A percentile compares a stretch with the other conserved stretches of the same genome.
Evolutionary conservation across 2,329 filamentous ascomycete genomes (phyloP).

Genomic region (Myriosclerotinia duriaeana): DNA sequence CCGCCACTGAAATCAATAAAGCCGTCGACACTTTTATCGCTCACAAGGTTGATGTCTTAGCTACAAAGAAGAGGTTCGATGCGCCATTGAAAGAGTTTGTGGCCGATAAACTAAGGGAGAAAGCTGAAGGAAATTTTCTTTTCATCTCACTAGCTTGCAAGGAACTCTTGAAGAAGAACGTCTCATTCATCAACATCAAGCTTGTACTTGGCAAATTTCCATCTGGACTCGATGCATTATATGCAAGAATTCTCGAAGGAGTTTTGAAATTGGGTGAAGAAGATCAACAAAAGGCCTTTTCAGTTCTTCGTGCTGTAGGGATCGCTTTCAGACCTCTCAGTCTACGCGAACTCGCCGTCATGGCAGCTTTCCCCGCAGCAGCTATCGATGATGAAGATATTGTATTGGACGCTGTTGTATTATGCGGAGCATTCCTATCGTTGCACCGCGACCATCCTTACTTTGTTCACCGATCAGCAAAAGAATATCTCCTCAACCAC

Average conservation of each 20-base stretch:
- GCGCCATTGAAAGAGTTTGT: conserved; percentile 20
- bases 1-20: conserved; percentile 5
- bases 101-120: conserved; percentile 17
- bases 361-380: conserved; percentile 19
- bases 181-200: conserved; percentile 21
- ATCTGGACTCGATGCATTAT: conserved; percentile 17
- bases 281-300: conserved; percentile 22
- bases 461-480: conserved; percentile 23
- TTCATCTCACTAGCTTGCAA: conserved; percentile 24
- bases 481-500: conserved; percentile 21
- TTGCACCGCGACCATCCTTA: conserved; percentile 21
- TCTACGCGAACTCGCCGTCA: conserved; percentile 21
- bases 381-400: conserved; percentile 20
- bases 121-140: conserved; percentile 19
- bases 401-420: conserved; percentile 15
- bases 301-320: conserved; percentile 22
- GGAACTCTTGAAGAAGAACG: conserved; percentile 20
- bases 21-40: conserved; percentile 17
- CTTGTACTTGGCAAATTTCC: conserved; percentile 22
- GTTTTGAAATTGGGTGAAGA: conserved; percentile 17
- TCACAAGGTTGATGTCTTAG: conserved; percentile 14
- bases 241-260: conserved; percentile 21
- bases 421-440: conserved; percentile 22
- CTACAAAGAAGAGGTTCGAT: conserved; percentile 22
- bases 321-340: conserved; percentile 24